Evolutionary conservation across 441 rosid species (phyloP).

Genomic region (Capsella rubella): DNA sequence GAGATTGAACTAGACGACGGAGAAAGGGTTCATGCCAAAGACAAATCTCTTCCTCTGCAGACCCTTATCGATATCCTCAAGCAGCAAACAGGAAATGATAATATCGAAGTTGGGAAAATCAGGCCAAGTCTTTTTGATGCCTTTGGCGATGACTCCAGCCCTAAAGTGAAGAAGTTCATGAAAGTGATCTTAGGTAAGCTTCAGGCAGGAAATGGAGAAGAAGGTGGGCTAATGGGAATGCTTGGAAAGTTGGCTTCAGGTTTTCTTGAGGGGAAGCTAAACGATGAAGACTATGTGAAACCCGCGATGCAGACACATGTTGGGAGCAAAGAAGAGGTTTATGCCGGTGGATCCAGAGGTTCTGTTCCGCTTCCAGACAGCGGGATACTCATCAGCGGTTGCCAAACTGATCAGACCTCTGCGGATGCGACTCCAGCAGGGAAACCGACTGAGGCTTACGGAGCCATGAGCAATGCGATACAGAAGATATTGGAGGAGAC

Average conservation of each 20-base stretch:
- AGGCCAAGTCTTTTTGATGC: conserved; percentile 83
- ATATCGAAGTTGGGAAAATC: conserved; percentile 86
- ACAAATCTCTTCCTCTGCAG: conserved; percentile 75
- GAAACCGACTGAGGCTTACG: conserved; percentile 69
- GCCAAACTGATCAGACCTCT: conserved; percentile 93
- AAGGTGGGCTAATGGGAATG: conserved; percentile 75
- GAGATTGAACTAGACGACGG: conserved; percentile 55
- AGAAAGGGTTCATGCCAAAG: conserved; percentile 63
- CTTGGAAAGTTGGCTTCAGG: conserved; percentile 87
- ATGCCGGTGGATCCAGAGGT: conserved; percentile 71
- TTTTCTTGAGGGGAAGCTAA: conserved; percentile 77
- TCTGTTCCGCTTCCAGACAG: conserved; percentile 60
- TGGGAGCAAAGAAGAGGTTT: conserved; percentile 71
- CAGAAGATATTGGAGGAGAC: conserved; percentile 72
- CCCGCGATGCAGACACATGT: conserved; percentile 76
- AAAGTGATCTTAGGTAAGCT: conserved; percentile 76
- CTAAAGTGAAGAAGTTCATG: conserved; percentile 98
- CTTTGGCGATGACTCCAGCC: conserved; percentile 91
- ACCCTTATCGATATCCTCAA: conserved; percentile 83
- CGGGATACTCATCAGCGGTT: conserved; percentile 87
- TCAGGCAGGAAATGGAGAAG: conserved; percentile 42
- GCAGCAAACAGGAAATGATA: conserved; percentile 91
- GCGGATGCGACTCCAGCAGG: conserved; percentile 96
- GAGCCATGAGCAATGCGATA: conserved; percentile 92
- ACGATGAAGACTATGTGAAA: conserved; percentile 65